Conservation (phyloP, 2,329 filamentous ascomycete genomes). For the Beauveria varroae region DNA sequence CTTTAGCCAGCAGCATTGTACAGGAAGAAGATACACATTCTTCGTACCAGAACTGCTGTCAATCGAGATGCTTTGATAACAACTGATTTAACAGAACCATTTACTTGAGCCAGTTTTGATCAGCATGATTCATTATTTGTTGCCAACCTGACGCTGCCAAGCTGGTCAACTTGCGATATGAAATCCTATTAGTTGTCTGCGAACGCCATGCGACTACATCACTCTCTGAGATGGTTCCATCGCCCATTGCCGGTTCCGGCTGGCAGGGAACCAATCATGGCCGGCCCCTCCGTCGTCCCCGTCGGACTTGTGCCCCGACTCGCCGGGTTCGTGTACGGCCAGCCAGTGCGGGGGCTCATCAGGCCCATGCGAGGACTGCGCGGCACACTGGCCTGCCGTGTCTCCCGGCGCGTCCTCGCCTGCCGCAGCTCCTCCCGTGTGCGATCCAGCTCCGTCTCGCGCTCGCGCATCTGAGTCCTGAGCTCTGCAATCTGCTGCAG, state of each 20-base stretch:
- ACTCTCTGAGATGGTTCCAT: constrained; percentile 38
- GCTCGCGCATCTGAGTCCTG: constrained; percentile 36
- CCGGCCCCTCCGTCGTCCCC: constrained; percentile 21
- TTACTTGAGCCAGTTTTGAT: too few relatives aligned
- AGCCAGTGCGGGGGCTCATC: constrained; percentile 39
- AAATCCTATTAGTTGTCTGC: not conserved
- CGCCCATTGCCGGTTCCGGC: constrained; percentile 30
- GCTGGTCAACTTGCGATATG: not conserved
- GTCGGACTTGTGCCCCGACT: constrained; percentile 47
- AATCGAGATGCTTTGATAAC: too few relatives aligned
- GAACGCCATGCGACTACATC: not conserved
- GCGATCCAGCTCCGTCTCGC: constrained; percentile 43
- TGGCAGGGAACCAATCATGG: constrained; percentile 15
- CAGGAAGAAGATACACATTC: too few relatives aligned
- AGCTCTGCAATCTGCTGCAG: constrained; percentile 34
- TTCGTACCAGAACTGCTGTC: too few relatives aligned
- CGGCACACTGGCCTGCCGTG: constrained; percentile 48
- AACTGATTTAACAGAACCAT: too few relatives aligned
- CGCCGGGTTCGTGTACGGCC: constrained; percentile 24
- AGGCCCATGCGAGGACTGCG: constrained; percentile 48
- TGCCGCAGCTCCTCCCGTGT: constrained; percentile 40
- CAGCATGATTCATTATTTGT: too few relatives aligned
- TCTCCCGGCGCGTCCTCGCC: constrained; percentile 46
- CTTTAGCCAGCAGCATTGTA: too few relatives aligned
- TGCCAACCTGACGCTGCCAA: too few relatives aligned